A percentile compares a stretch with the other conserved stretches of the same genome.
Conservation (phyloP, 768 basidiomycete species). For the Termitomyces titanicus region DNA sequence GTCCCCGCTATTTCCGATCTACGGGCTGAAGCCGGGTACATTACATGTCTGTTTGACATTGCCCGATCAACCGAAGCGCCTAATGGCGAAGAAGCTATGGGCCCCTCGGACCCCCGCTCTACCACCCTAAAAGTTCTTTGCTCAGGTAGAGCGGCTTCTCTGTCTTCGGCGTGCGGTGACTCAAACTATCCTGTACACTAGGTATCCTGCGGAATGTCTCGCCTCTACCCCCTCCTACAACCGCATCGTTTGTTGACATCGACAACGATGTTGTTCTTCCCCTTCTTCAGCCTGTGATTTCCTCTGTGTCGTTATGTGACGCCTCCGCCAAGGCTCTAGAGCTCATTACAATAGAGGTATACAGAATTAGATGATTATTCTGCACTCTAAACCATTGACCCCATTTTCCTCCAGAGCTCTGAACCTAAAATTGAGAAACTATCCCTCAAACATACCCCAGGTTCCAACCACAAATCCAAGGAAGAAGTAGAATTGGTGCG, state of each 20-base stretch:
- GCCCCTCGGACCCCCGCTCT: slow-evolving; percentile 42
- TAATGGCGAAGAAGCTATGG: slow-evolving; percentile 36
- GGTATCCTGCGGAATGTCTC: slow-evolving; percentile 76
- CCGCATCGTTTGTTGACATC: slow-evolving; percentile 58
- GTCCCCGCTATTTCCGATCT: slow-evolving; percentile 66
- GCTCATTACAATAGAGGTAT: slow-evolving; percentile 51
- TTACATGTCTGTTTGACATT: slow-evolving; percentile 63
- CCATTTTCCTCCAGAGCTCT: slow-evolving; percentile 31
- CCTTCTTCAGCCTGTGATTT: slow-evolving; percentile 61
- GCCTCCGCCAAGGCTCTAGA: slow-evolving; percentile 45
- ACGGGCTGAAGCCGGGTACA: slow-evolving; percentile 54
- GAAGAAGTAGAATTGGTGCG: slow-evolving; percentile 69
- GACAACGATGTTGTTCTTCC: slow-evolving; percentile 73
- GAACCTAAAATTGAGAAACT: slow-evolving; percentile 53
- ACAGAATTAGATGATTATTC: slow-evolving; percentile 7
- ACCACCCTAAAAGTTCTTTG: slow-evolving; percentile 62
- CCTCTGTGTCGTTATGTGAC: slow-evolving; percentile 53
- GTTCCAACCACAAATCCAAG: slow-evolving; percentile 71
- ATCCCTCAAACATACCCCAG: slow-evolving; percentile 61
- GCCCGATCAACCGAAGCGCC: slow-evolving; percentile 34
- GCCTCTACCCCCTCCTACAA: slow-evolving; percentile 68
- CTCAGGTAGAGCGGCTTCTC: slow-evolving; percentile 46
- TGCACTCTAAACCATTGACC: not conserved
- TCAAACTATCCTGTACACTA: slow-evolving; percentile 20
- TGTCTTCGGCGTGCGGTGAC: not conserved